These are phyloP conservation scores for Penicillium sp. DNA, from an alignment of 2,329 filamentous ascomycete genomes.

Conservation along the genomic window DNA sequence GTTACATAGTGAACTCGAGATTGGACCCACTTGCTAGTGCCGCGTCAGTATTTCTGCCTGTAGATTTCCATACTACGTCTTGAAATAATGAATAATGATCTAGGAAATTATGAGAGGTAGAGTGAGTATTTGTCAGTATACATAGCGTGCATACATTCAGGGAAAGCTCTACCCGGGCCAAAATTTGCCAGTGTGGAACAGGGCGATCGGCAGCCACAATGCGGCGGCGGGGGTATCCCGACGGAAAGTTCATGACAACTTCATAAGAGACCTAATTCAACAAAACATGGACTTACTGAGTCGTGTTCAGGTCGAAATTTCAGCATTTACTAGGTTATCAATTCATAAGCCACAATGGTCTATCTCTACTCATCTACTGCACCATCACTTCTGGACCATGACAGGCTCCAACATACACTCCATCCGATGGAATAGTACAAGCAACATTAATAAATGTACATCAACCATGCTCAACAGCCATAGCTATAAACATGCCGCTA, in stretches of 20 bases:
- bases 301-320: not conserved
- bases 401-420: not conserved
- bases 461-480: too few species aligned
- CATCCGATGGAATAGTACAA: too few species aligned
- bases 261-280: not conserved
- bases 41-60: too few species aligned
- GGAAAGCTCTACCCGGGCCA: not conserved
- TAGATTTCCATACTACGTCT: not conserved
- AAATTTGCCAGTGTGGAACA: not conserved
- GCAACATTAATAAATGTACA: too few species aligned
- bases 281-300: not conserved
- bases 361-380: not conserved
- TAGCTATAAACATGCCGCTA: too few species aligned
- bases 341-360: not conserved
- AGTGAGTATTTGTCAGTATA: too few species aligned
- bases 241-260: not conserved
- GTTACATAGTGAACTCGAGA: not conserved
- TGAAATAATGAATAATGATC: too few species aligned
- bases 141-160: not conserved
- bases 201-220: not conserved
- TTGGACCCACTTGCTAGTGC: not conserved
- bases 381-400: not conserved
- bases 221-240: not conserved
- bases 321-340: not conserved
- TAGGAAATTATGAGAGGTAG: too few species aligned